These are phyloP conservation scores for Erythrophleum ivorense DNA, from an alignment of 331 rosid species.

Conservation along the genomic window DNA sequence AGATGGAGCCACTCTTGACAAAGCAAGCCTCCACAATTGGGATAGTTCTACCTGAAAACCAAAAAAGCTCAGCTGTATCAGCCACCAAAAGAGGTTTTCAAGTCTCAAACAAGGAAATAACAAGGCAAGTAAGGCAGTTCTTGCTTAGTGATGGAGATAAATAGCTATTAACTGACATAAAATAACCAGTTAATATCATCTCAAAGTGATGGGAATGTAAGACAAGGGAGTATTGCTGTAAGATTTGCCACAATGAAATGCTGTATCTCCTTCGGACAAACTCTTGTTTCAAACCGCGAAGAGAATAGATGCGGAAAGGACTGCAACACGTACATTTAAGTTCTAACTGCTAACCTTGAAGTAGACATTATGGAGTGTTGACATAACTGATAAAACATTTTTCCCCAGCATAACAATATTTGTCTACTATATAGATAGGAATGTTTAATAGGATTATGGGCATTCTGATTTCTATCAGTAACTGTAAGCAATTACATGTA, in stretches of 20 bases:
- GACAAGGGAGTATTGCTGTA: not conserved
- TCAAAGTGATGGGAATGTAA: slow-evolving; percentile 5
- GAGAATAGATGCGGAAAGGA: not conserved
- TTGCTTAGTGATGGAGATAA: not conserved
- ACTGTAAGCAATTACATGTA: not conserved
- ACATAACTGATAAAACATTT: not conserved
- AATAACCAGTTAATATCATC: not conserved
- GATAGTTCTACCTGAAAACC: slow-evolving; percentile 63
- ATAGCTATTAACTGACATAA: not conserved
- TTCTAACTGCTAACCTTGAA: not conserved
- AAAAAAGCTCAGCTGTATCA: slow-evolving; percentile 20
- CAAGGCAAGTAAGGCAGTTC: not conserved
- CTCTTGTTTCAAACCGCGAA: not conserved
- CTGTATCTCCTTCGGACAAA: not conserved
- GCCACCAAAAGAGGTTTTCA: slow-evolving; percentile 1
- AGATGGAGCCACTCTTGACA: slow-evolving; percentile 49
- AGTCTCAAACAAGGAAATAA: not conserved
- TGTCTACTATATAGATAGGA: not conserved
- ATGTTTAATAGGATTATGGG: not conserved
- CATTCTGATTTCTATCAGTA: not conserved
- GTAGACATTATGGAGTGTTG: not conserved
- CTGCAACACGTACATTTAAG: not conserved
- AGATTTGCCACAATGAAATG: not conserved
- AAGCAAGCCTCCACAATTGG: slow-evolving; percentile 64
- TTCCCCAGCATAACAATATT: not conserved